Evolutionary conservation across 148 eudicot genomes (phyloP), one percentile per base, ranked within the genome.

Genomic region (Heliamphora exappendiculata): DNA sequence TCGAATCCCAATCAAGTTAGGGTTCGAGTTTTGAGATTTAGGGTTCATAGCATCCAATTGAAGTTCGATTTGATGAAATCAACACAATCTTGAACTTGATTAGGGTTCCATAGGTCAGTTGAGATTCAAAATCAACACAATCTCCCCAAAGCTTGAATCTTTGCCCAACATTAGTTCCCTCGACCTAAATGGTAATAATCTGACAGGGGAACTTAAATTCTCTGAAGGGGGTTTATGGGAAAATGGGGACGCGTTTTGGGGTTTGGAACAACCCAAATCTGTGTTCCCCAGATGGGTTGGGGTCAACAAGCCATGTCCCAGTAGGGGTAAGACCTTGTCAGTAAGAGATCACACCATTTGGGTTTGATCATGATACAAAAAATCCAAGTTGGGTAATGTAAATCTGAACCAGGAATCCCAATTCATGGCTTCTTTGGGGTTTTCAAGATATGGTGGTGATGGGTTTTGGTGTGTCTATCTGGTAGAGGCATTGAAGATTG

Each of bases 191-290:
- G 94, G 88, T 39, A 95, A 95, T 70, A 89, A 93, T 71, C 80
- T 95, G 60, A 81, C 86, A 67, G 99, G 99, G 7, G 84, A 80
- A 81, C 82, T 95, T 70, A 76, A 81, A 45, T 91, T 91, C 77
- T 65, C 91, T 3, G 80, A 66, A 67, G 10, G 42, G n/a, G 67
- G 92, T 95, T 77, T 93, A 91, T 80, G 81, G 72, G 76, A 89
- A 78, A 84, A 72, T 95, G 91, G 96, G 97, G 33, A 86, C 91
- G 83, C 78, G 94, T 17, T 93, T 95, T 76, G 89, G 90, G 85
- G 94, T 93, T 20, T 91, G 88, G 96, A 79, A 79, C 24, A 95
- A 95, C 77, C 82, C 93, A 19, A 87, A 84, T 77, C 87, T 95
- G 37, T 95, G 99, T 78, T 88, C 85, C 78, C 76, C 79, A 33